Evolutionary conservation across 2,329 filamentous ascomycete species (phyloP).

Genomic region (Ophiocordyceps australis): DNA sequence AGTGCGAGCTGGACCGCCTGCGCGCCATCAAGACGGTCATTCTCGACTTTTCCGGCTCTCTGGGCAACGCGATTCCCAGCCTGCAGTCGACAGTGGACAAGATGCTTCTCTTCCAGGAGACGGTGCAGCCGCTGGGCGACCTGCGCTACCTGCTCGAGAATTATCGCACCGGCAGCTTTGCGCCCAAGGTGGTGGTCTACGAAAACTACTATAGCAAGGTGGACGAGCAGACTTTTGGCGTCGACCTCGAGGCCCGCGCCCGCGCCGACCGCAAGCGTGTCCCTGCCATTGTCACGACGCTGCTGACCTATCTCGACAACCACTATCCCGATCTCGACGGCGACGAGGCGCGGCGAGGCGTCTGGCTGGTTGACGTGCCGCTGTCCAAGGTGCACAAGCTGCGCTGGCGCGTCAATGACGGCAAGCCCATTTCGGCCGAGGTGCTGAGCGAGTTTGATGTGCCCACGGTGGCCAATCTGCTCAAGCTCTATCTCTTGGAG

Average conservation of each 20-base stretch:
- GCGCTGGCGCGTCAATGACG: slow-evolving; percentile 69
- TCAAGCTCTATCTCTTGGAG: slow-evolving; percentile 91
- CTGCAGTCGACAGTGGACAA: slow-evolving; percentile 92
- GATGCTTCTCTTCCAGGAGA: slow-evolving; percentile 99
- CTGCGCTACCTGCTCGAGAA: slow-evolving; percentile 89
- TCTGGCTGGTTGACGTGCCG: slow-evolving; percentile 90
- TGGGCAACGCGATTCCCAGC: slow-evolving; percentile 95
- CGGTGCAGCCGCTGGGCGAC: slow-evolving; percentile 83
- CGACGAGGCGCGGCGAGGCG: slow-evolving; percentile 76
- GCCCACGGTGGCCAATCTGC: slow-evolving; percentile 75
- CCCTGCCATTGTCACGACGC: slow-evolving; percentile 76
- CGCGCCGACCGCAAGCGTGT: slow-evolving; percentile 91
- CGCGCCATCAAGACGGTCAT: slow-evolving; percentile 98
- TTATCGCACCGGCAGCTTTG: slow-evolving; percentile 86
- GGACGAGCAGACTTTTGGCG: slow-evolving; percentile 93
- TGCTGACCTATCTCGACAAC: slow-evolving; percentile 88
- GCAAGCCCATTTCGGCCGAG: slow-evolving; percentile 59
- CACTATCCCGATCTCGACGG: slow-evolving; percentile 96
- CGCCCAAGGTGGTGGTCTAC: slow-evolving; percentile 79
- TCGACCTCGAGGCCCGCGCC: slow-evolving; percentile 90
- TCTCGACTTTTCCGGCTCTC: slow-evolving; percentile 88
- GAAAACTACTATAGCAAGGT: slow-evolving; percentile 99
- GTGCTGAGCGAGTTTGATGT: slow-evolving; percentile 79
- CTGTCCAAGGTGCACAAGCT: slow-evolving; percentile 71
- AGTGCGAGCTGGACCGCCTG: slow-evolving; percentile 85